Conservation (phyloP, 164 flowering plant species). For the Hamamelis virginiana region DNA sequence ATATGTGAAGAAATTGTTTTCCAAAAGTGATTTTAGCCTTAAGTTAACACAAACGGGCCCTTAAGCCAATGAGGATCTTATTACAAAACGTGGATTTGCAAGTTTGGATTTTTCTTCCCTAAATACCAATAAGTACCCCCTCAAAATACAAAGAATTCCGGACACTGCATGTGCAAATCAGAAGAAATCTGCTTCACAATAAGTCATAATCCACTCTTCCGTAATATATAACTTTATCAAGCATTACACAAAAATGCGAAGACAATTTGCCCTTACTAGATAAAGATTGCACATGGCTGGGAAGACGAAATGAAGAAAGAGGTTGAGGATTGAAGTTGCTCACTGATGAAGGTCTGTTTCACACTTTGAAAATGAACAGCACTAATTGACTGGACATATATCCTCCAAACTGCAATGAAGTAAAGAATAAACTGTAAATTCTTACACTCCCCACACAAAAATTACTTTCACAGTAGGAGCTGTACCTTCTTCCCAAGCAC, state of each 20-base stretch:
- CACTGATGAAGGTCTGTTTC: not conserved
- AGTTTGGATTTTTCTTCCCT: no score
- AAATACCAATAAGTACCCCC: no score
- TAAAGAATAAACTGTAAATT: not conserved
- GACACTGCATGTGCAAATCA: no score
- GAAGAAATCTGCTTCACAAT: not conserved
- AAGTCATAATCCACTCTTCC: not conserved
- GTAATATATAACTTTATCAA: not conserved
- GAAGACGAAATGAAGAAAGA: not conserved
- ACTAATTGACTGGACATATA: slow-evolving; percentile 53
- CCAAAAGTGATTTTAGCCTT: no score
- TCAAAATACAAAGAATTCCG: no score
- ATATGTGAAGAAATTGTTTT: no score
- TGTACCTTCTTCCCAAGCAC: slow-evolving; percentile 77
- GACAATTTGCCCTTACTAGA: not conserved
- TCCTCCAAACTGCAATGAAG: slow-evolving; percentile 78
- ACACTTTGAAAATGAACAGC: not conserved
- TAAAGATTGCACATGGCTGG: not conserved
- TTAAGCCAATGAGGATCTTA: no score
- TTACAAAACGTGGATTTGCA: no score
- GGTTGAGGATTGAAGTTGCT: not conserved
- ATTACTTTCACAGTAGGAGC: not conserved
- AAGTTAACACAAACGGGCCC: no score
- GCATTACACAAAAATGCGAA: not conserved
- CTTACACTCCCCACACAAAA: not conserved